Evolutionary conservation across 192 early-diverging fungal species (phyloP), one percentile per base, ranked within the genome.

Genomic region (Entomortierella lignicola): DNA sequence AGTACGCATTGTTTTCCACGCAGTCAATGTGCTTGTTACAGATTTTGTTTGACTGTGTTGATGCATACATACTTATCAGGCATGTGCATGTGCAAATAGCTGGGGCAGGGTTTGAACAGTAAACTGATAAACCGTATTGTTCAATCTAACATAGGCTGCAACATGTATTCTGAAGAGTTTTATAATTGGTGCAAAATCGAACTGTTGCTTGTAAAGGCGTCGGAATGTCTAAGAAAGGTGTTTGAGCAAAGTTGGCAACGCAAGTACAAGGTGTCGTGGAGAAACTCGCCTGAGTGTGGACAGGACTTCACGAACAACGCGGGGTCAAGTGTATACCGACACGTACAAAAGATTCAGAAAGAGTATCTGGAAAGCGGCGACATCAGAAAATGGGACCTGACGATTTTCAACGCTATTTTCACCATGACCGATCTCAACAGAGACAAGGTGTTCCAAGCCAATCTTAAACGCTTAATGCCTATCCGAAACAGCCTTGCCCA

Each of bases 371-470:
- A 67, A 67, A 55, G 44, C 55, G 66, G 66, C 55, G 55, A 67
- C 66, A 67, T 48, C 66, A 58, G 66, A 67, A 67, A 67, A 67
- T 67, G 66, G 66, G 66, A 67, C 55, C 55, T 67, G 42, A 50
- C 66, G 55, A 67, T 67, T 67, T 51, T 67, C 43, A 58, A 67
- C 66, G 55, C 44, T 23, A 67, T 67, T 67, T 67, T 67, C 66
- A 67, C 66, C 55, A 67, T 67, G 66, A 67, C 66, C 66, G 66
- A 58, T 58, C 66, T 67, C 66, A 67, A 67, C 66, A 67, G 21
- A 58, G 66, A 67, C 66, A 67, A 67, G n/a, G 55, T 8, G 66
- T 67, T 67, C 66, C 66, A 67, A 67, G 55, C 55, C 66, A 67
- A 58, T 67, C 54, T 67, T 57, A 67, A 67, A 58, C 66, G 66